Conservation (phyloP, 106 monocot species). For the Dioscorea alata region DNA sequence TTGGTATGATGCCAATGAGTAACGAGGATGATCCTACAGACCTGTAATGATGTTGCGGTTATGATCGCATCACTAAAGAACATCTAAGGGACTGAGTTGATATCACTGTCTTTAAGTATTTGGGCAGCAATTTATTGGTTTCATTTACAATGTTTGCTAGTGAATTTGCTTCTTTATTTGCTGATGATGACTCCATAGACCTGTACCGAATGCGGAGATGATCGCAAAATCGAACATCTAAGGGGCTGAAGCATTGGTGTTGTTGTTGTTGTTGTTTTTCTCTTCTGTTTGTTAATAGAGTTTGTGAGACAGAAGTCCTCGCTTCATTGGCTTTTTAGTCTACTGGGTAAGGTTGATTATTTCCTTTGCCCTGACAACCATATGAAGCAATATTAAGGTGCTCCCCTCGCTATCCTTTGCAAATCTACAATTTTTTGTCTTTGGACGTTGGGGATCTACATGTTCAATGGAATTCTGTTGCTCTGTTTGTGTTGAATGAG, state of each 20-base stretch:
- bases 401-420: conserved; percentile 56
- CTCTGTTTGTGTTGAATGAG: background rate
- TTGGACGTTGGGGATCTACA: conserved; percentile 56
- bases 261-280: background rate
- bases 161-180: background rate
- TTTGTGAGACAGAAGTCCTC: background rate
- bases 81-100: conserved; percentile 81
- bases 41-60: conserved; percentile 73
- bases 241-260: conserved; percentile 1
- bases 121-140: background rate
- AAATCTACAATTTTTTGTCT: conserved; percentile 10
- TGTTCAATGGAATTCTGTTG: background rate
- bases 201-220: conserved; percentile 10
- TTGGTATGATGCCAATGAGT: background rate
- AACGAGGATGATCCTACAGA: conserved; percentile 44
- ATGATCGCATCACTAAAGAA: conserved; percentile 70
- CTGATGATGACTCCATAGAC: conserved; percentile 10
- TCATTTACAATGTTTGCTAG: background rate
- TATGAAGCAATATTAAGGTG: conserved; percentile 23
- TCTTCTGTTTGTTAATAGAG: background rate
- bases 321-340: conserved; percentile 3
- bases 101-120: background rate
- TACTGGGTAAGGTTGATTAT: background rate
- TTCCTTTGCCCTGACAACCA: conserved; percentile 2
- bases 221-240: conserved; percentile 5